Percentiles rank a stretch among this genome's conserved stretches.
Conservation (phyloP, 2,329 filamentous ascomycete genomes). For the Colletotrichum gloeosporioides region DNA sequence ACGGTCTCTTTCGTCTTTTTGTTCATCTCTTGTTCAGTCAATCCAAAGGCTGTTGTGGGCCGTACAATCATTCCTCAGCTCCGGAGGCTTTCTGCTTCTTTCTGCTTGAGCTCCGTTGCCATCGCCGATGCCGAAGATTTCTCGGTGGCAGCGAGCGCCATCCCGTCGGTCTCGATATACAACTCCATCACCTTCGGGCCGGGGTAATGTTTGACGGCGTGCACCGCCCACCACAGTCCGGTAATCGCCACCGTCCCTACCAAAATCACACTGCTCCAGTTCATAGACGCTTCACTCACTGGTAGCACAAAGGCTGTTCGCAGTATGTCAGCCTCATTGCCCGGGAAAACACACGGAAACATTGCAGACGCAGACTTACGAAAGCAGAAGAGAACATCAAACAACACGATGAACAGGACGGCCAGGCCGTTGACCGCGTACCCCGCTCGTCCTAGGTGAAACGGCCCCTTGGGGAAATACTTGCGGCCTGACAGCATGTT, state of each 20-base stretch:
- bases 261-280: constrained; percentile 61
- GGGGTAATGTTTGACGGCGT: constrained; percentile 52
- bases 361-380: constrained; percentile 42
- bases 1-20: neutral
- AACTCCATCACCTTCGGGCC: constrained; percentile 54
- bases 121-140: constrained; percentile 15
- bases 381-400: constrained; percentile 66
- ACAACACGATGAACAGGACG: constrained; percentile 58
- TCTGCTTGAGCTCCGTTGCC: neutral
- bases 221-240: constrained; percentile 53
- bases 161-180: constrained; percentile 41
- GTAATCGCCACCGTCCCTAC: constrained; percentile 53
- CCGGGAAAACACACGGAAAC: neutral
- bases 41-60: neutral
- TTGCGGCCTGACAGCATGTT: constrained; percentile 58
- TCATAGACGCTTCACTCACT: constrained; percentile 47
- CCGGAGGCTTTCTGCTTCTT: neutral
- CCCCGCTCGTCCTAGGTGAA: constrained; percentile 58
- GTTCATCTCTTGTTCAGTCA: neutral
- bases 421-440: constrained; percentile 53
- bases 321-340: neutral
- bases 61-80: neutral
- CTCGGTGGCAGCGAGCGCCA: neutral
- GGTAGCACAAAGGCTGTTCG: constrained; percentile 45
- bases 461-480: constrained; percentile 57